Conservation (phyloP, 2,329 filamentous ascomycete genomes). For the Colletotrichum tanaceti region DNA sequence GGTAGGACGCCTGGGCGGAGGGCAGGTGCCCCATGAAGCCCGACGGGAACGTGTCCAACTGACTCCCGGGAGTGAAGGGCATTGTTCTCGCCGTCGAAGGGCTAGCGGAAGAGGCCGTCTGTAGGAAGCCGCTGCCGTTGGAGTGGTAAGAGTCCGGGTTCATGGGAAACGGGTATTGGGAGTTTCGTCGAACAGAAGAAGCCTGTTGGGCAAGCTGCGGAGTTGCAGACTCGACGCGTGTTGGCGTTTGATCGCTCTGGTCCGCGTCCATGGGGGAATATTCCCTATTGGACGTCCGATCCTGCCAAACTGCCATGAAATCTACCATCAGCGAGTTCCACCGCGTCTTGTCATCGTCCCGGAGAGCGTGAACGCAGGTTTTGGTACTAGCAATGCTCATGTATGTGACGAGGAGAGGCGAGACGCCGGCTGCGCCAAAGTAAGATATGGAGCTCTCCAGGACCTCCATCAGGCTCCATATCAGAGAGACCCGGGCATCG, state of each 20-base stretch:
- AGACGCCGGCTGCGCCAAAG: conserved; percentile 51
- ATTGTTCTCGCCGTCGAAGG: conserved; percentile 39
- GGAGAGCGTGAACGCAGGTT: conserved; percentile 47
- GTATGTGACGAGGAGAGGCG: conserved; percentile 50
- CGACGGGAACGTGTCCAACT: conserved; percentile 34
- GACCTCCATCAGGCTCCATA: conserved; percentile 52
- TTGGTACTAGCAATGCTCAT: conserved; percentile 53
- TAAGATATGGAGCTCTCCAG: conserved; percentile 46
- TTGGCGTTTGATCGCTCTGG: conserved; percentile 40
- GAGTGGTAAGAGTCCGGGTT: conserved; percentile 29
- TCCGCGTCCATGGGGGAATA: conserved; percentile 40
- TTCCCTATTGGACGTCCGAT: conserved; percentile 19
- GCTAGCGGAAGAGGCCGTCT: conserved; percentile 34
- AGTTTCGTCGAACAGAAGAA: conserved; percentile 18
- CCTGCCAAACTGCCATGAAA: conserved; percentile 47
- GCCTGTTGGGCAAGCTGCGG: conserved; percentile 21
- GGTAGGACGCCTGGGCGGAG: conserved; percentile 44
- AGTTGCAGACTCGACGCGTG: conserved; percentile 17
- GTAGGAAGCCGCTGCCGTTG: conserved; percentile 24
- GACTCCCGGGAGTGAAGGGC: conserved; percentile 39
- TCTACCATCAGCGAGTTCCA: conserved; percentile 48
- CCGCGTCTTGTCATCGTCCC: conserved; percentile 49
- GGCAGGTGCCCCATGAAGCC: conserved; percentile 35
- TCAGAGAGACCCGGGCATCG: conserved; percentile 49
- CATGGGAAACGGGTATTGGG: conserved; percentile 27